phyloP scores from a whole-genome alignment of 129 eudicot genomes.

The Escallonia herrerae region DNA sequence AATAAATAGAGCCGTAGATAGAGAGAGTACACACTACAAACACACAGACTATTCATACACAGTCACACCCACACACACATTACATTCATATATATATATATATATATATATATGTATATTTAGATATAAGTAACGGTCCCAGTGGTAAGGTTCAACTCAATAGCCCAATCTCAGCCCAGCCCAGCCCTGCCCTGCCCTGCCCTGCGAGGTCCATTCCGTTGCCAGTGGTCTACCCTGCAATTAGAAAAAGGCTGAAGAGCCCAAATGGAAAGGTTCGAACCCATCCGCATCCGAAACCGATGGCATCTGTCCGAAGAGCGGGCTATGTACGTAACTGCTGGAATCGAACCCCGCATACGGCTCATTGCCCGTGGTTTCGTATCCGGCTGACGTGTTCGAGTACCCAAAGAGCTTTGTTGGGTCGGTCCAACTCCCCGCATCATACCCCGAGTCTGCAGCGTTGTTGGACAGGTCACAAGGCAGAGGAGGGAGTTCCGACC shows the following conservation, averaged over 20 bases:
- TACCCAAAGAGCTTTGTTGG: neutral
- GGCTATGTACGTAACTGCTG: constrained; percentile 29
- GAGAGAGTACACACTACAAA: too few species aligned
- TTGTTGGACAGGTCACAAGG: neutral
- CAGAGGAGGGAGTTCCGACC: constrained; percentile 10
- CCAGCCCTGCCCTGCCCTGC: too few species aligned
- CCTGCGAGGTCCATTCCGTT: too few species aligned
- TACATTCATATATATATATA: too few species aligned
- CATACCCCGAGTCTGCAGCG: neutral
- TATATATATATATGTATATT: too few species aligned
- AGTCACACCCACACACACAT: too few species aligned
- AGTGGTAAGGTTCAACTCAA: too few species aligned
- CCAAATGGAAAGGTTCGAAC: constrained; percentile 3
- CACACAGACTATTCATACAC: too few species aligned
- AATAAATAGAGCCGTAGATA: too few species aligned
- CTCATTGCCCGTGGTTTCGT: constrained; percentile 7
- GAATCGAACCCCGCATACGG: constrained; percentile 32
- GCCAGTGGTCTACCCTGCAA: neutral
- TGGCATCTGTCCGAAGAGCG: constrained; percentile 49
- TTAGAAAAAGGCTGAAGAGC: neutral
- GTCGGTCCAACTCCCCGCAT: constrained; percentile 2
- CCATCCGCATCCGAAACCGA: constrained; percentile 16
- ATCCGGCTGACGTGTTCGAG: neutral
- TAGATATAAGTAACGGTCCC: too few species aligned
- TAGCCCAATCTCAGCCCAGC: too few species aligned